Evolutionary conservation across 495 filamentous ascomycete species (phyloP), one percentile per base, ranked within the genome.

Genomic region (Neurospora sp.): DNA sequence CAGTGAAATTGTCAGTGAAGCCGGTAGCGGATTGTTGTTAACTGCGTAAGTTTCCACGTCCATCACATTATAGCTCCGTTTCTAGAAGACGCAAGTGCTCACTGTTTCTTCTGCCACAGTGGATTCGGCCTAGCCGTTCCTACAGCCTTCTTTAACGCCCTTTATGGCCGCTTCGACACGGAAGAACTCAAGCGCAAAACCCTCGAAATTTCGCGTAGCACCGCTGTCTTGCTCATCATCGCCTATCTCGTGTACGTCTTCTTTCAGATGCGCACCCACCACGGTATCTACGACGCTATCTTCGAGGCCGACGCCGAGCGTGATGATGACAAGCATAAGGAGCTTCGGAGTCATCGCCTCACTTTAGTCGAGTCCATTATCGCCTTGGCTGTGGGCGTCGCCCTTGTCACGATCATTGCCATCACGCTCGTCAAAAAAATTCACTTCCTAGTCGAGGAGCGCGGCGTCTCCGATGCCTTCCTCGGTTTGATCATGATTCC

Each of bases 391-490:
- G 74, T 96, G 66, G 84, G 92, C 2, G 84, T 97, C 21, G 82
- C 90, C 0, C 91, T 90, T 71, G 95, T 98, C 28, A 88, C 90
- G 36, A 81, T 97, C 79, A 92, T 94, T 69, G 92, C 94, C 38
- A 89, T 95, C 17, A 92, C 92, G 78, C 83, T 98, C 40, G 94
- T 98, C 54, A 83, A 90, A 71, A 86, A 97, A 75, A 97, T 98
- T 74, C 86, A 90, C 69, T 86, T 80, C 76, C 90, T 98, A 11
- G 93, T 97, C 19, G 74, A 79, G 66, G 70, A 89, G 45, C 84
- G 84, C 21, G 79, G 86, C 62, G 86, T 98, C 21, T 90, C 88
- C 1, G 94, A 98, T 77, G 89, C 89, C 24, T 94, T 94, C 79
- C 88, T 94, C 81, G 93, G 93, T 70, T 82, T 94, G 74, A 93